These are phyloP conservation scores for Cystobasidium pallidum DNA, from an alignment of 1,284 basidiomycete genomes.

Conservation along the genomic window DNA sequence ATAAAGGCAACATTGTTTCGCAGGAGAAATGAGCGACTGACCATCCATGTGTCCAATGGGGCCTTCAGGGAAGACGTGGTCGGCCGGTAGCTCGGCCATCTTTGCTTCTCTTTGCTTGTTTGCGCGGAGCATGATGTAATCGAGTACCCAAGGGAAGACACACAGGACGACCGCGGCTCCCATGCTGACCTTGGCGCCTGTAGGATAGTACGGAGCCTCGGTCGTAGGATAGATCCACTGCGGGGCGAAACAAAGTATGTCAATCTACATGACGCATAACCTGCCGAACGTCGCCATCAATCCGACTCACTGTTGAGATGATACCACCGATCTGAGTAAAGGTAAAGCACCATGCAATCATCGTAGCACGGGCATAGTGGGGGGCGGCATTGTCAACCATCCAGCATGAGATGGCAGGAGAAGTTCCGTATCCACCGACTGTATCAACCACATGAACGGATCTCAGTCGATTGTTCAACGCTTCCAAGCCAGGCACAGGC, in stretches of 20 bases:
- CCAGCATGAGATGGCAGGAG: constrained; percentile 33
- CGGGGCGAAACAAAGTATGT: not conserved
- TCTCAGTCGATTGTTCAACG: no score
- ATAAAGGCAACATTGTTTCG: not conserved
- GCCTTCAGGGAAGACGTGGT: constrained; percentile 26
- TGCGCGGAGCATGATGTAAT: not conserved
- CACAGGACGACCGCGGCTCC: constrained; percentile 3
- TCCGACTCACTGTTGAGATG: constrained; percentile 20
- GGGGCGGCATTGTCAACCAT: constrained; percentile 31
- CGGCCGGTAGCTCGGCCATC: constrained; percentile 30
- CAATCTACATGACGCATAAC: no score
- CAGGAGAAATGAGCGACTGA: not conserved
- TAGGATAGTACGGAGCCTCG: constrained; percentile 25
- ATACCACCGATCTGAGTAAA: constrained; percentile 35
- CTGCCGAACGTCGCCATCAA: no score
- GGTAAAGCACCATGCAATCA: constrained; percentile 29
- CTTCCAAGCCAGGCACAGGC: no score
- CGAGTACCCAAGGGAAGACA: constrained; percentile 25
- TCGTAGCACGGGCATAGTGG: constrained; percentile 22
- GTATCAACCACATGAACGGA: constrained; percentile 19
- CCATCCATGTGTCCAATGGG: constrained; percentile 26
- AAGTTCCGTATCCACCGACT: constrained; percentile 31
- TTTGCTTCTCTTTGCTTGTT: constrained; percentile 32
- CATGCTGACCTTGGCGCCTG: constrained; percentile 32
- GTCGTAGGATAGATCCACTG: constrained; percentile 29